Conservation (phyloP, 805 yeast genomes). For the Candida ortonii region DNA sequence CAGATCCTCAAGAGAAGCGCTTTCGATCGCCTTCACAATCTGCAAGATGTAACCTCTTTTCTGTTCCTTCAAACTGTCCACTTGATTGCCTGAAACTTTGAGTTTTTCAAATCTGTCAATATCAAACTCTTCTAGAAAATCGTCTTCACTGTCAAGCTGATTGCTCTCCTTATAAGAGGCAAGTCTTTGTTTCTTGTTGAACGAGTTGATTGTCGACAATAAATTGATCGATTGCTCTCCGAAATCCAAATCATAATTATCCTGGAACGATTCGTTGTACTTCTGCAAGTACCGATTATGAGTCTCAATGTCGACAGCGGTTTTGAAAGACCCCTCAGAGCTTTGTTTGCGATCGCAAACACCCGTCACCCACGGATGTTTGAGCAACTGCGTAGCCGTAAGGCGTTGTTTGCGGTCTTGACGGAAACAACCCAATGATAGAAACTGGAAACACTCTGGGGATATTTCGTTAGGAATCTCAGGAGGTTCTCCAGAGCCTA, state of each 20-base stretch:
- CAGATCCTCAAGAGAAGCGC: slow-evolving; percentile 12
- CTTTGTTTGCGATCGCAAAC: neutral
- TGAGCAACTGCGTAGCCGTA: slow-evolving; percentile 51
- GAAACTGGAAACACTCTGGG: slow-evolving; percentile 40
- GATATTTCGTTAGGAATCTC: slow-evolving; percentile 50
- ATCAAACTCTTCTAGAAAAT: slow-evolving; percentile 20
- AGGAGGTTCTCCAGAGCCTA: slow-evolving; percentile 72
- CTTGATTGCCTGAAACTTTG: slow-evolving; percentile 3
- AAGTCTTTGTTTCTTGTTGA: slow-evolving; percentile 19
- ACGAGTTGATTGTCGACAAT: slow-evolving; percentile 15
- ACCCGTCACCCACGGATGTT: slow-evolving; percentile 58
- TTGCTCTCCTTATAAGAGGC: slow-evolving; percentile 20
- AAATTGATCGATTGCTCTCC: slow-evolving; percentile 16
- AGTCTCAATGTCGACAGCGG: slow-evolving; percentile 6
- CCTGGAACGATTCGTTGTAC: slow-evolving; percentile 19
- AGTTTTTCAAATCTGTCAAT: slow-evolving; percentile 11
- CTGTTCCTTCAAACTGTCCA: slow-evolving; percentile 7
- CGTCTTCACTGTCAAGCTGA: slow-evolving; percentile 18
- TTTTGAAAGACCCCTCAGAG: slow-evolving; percentile 4
- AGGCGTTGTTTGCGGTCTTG: slow-evolving; percentile 61
- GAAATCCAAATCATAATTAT: slow-evolving; percentile 20
- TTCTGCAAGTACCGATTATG: slow-evolving; percentile 10
- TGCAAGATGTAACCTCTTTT: slow-evolving; percentile 11
- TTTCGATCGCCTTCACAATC: slow-evolving; percentile 8
- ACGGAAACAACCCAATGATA: slow-evolving; percentile 66